phyloP scores from a whole-genome alignment of 331 rosid species.

The Saraca asoca region DNA sequence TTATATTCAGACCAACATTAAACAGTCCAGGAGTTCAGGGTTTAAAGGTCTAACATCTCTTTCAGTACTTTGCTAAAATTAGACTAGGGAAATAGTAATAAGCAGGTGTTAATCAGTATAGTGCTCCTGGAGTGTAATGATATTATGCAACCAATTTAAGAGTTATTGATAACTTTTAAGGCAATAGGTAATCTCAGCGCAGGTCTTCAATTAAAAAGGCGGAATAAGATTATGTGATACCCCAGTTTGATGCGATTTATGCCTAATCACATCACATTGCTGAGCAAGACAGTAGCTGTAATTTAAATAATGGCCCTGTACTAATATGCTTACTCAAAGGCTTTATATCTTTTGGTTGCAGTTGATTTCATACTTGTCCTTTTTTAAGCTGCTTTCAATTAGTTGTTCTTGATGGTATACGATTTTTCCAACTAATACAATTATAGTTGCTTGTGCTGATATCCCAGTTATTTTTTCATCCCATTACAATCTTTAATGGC shows the following conservation, averaged over 20 bases:
- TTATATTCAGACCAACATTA: background rate
- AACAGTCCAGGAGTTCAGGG: background rate
- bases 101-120: background rate
- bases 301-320: constrained; percentile 19
- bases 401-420: background rate
- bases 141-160: constrained; percentile 10
- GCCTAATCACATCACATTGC: constrained; percentile 15
- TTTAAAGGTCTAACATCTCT: background rate
- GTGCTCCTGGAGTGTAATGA: background rate
- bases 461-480: background rate
- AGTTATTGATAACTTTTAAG: background rate
- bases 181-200: background rate
- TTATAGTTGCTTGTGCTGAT: constrained; percentile 10
- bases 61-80: background rate
- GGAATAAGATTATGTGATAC: background rate
- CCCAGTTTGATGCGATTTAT: background rate
- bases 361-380: constrained; percentile 1
- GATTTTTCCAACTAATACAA: background rate
- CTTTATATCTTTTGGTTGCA: background rate
- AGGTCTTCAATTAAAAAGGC: background rate
- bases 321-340: constrained; percentile 11
- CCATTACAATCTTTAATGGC: background rate
- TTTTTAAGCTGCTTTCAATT: constrained; percentile 17
- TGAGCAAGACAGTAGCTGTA: constrained; percentile 4
- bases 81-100: background rate